These are phyloP conservation scores for Catharanthus roseus DNA, from an alignment of 257 asterid species.

Conservation along the genomic window DNA sequence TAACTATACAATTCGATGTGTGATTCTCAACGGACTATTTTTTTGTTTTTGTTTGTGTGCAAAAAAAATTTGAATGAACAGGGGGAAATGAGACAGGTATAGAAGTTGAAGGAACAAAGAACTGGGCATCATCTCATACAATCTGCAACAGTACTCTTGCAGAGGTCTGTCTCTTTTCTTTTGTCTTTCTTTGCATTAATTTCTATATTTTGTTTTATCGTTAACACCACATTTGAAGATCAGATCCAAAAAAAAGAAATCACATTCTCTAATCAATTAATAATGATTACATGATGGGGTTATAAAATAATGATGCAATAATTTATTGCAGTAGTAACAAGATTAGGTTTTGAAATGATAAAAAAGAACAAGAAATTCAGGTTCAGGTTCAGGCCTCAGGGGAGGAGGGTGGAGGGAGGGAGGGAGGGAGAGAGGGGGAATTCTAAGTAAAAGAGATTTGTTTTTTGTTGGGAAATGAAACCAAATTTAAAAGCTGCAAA, in stretches of 20 bases:
- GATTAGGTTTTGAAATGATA: neutral
- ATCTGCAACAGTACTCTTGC: conserved; percentile 47
- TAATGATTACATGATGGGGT: conserved; percentile 26
- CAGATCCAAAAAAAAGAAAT: neutral
- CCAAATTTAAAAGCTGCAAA: conserved; percentile 65
- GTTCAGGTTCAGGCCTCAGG: too few species aligned
- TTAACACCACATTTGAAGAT: neutral
- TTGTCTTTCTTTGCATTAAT: conserved; percentile 2
- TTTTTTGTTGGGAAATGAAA: conserved; percentile 88
- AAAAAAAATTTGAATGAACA: conserved; percentile 22
- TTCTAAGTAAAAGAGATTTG: conserved; percentile 38
- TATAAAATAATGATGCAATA: too few species aligned
- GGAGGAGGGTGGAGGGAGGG: too few species aligned
- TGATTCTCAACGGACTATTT: too few species aligned
- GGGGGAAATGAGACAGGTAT: conserved; percentile 58
- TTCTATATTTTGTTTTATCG: neutral
- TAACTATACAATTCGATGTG: too few species aligned
- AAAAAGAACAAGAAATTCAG: neutral
- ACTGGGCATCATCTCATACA: conserved; percentile 73
- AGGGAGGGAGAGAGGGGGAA: conserved; percentile 16
- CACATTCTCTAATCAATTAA: conserved; percentile 12
- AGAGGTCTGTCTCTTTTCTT: conserved; percentile 45
- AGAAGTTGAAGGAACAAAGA: conserved; percentile 77
- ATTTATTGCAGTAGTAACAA: conserved; percentile 5
- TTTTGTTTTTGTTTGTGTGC: conserved; percentile 34